Evolutionary conservation across 2,329 filamentous ascomycete species (phyloP).

Genomic region (Diaporthe capsici): DNA sequence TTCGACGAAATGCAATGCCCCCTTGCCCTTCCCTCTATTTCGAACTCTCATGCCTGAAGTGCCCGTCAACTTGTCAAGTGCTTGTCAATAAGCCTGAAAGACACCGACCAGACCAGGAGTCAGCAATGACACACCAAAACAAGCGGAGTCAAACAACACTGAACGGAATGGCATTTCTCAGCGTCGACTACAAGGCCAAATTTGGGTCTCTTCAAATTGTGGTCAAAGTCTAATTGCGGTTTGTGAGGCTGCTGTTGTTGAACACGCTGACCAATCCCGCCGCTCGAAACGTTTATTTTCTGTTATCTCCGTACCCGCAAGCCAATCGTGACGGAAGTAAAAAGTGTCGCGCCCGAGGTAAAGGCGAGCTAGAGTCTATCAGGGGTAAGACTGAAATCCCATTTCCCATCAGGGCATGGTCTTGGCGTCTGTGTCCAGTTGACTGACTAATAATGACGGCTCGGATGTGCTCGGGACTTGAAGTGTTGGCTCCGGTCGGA

Average conservation of each 20-base stretch:
- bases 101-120: background rate
- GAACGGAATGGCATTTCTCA: background rate
- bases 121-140: background rate
- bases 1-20: background rate
- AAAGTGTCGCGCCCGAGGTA: background rate
- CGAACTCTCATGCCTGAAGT: background rate
- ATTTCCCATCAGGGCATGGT: background rate
- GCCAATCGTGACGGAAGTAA: background rate
- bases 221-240: background rate
- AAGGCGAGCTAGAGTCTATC: background rate
- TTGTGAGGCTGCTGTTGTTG: background rate
- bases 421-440: background rate
- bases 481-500: background rate
- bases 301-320: background rate
- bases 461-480: background rate
- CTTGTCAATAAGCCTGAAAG: background rate
- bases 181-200: background rate
- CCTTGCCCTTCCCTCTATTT: background rate
- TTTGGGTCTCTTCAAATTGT: background rate
- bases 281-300: background rate
- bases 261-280: background rate
- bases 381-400: background rate
- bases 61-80: background rate
- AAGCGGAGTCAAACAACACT: too few species aligned
- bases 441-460: background rate